Conservation (phyloP, 495 filamentous ascomycete genomes). For the Physcia stellaris region DNA sequence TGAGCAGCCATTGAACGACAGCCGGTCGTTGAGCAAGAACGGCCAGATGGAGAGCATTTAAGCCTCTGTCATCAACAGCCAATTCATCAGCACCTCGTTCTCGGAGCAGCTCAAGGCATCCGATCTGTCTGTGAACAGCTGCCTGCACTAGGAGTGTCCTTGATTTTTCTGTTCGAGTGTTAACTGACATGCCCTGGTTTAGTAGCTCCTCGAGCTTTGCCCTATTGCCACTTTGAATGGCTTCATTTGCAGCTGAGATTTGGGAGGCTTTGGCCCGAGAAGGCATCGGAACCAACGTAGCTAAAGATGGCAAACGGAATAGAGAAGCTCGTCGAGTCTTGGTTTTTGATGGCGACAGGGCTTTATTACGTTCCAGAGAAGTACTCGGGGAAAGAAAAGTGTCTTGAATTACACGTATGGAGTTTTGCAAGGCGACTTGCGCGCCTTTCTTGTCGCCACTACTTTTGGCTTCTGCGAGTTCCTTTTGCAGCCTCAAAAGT, state of each 20-base stretch:
- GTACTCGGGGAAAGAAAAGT: slow-evolving; percentile 3
- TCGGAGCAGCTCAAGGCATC: slow-evolving; percentile 6
- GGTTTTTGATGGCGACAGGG: background rate
- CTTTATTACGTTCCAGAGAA: background rate
- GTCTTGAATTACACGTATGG: slow-evolving; percentile 6
- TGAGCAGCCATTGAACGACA: slow-evolving; percentile 7
- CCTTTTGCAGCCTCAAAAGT: slow-evolving; percentile 2
- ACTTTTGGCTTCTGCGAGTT: slow-evolving; percentile 7
- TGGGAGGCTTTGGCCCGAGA: slow-evolving; percentile 1
- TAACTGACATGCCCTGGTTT: slow-evolving; percentile 2
- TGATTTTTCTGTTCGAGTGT: slow-evolving; percentile 1
- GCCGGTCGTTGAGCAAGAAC: slow-evolving; percentile 2
- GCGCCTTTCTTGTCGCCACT: slow-evolving; percentile 1
- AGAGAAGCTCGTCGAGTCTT: background rate
- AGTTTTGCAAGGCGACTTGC: slow-evolving; percentile 7
- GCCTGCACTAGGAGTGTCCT: slow-evolving; percentile 11
- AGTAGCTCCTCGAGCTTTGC: slow-evolving; percentile 2
- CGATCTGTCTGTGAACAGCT: slow-evolving; percentile 6
- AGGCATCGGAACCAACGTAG: slow-evolving; percentile 5
- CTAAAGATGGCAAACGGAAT: background rate
- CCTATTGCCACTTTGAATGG: slow-evolving; percentile 5
- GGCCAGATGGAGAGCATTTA: slow-evolving; percentile 8
- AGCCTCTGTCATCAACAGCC: slow-evolving; percentile 6
- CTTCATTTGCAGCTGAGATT: slow-evolving; percentile 3
- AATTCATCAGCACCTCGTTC: slow-evolving; percentile 9